phyloP scores from a whole-genome alignment of 2,329 filamentous ascomycete genomes.

The Fusarium circinatum region DNA sequence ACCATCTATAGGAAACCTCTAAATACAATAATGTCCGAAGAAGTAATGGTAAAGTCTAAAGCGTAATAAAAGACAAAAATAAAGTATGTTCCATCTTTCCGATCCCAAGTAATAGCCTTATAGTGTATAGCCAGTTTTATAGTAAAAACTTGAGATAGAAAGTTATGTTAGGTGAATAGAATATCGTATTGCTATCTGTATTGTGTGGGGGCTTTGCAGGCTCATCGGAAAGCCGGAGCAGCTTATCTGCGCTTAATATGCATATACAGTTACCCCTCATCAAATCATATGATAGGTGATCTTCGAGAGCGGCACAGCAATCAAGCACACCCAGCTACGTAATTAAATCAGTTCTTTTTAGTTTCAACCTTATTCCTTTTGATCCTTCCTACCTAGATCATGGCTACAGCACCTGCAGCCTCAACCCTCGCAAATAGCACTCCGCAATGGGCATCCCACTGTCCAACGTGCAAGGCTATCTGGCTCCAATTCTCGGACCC shows the following conservation, averaged over 20 bases:
- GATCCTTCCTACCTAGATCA: fast-evolving
- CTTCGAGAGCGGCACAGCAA: background rate
- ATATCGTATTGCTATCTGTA: fast-evolving
- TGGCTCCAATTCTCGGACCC: background rate
- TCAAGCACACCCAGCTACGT: fast-evolving
- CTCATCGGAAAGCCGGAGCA: fast-evolving
- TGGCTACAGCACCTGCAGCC: fast-evolving
- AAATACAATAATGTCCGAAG: background rate
- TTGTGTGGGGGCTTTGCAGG: fast-evolving
- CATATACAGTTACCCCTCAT: too few relatives aligned
- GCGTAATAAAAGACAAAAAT: fast-evolving
- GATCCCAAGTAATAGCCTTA: too few relatives aligned
- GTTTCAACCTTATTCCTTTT: background rate
- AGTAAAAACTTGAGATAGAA: fast-evolving
- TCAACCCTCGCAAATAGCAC: too few relatives aligned
- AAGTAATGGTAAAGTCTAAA: background rate
- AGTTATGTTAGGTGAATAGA: fast-evolving
- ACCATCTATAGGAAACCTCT: fast-evolving
- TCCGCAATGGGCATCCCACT: background rate
- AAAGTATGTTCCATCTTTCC: fast-evolving
- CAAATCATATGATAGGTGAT: fast-evolving
- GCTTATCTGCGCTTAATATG: background rate
- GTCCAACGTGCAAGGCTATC: background rate
- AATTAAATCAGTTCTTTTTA: background rate
- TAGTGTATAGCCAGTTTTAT: fast-evolving